These are phyloP conservation scores for Alternaria conjuncta DNA, from an alignment of 2,329 filamentous ascomycete genomes.

Conservation along the genomic window DNA sequence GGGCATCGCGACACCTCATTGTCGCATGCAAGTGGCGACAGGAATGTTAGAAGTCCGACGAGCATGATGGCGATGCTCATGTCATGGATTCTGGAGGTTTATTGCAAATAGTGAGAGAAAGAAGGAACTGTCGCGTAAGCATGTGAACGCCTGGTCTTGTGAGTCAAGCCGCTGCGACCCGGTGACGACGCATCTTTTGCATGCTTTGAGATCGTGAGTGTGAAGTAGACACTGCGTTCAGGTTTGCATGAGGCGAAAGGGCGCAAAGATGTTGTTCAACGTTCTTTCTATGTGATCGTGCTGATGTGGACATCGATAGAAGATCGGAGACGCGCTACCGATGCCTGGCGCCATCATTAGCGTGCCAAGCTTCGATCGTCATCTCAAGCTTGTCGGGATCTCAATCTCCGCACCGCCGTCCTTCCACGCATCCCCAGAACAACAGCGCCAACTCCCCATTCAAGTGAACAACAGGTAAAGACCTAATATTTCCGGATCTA, in stretches of 20 bases:
- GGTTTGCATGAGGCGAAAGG: not conserved
- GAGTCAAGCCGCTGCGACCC: not conserved
- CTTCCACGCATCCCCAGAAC: not conserved
- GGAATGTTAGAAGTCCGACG: not conserved
- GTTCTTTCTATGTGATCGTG: not conserved
- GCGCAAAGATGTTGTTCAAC: not conserved
- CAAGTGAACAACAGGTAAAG: too few species aligned
- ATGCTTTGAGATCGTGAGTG: not conserved
- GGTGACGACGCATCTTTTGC: fast-evolving
- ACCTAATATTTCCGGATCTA: too few species aligned
- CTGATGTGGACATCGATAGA: not conserved
- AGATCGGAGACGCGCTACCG: not conserved
- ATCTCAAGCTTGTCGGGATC: not conserved
- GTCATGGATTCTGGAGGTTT: fast-evolving
- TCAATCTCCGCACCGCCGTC: not conserved
- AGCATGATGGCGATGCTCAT: not conserved
- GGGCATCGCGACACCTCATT: not conserved
- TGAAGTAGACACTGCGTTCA: fast-evolving
- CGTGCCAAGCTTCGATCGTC: not conserved
- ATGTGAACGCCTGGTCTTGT: not conserved
- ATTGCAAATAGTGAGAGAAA: not conserved
- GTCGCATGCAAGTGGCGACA: not conserved
- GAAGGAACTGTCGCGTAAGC: not conserved
- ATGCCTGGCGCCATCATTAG: not conserved
- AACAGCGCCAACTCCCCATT: not conserved